Base-by-base conservation (phyloP, 148 eudicot species). In the Polygonum maritimum region DNA sequence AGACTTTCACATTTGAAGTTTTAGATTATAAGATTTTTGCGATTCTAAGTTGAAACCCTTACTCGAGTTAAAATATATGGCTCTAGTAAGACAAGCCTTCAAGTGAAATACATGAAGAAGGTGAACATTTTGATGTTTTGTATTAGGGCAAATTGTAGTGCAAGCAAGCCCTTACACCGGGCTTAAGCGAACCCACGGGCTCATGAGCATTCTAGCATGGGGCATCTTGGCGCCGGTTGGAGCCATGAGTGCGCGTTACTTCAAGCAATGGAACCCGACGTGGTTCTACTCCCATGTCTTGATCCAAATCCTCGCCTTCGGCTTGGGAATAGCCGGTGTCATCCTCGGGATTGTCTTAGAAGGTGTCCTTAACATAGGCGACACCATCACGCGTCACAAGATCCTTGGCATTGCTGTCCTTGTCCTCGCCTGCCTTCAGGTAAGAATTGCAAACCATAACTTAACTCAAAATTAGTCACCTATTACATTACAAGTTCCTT, bases 161-260 rank as follows among this genome's bases (percentile, higher is more conserved):
- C 74, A 44, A 47, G 75, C 63, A 44, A 78, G 58, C 48, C 88
- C 93, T 55, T 78, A 85, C 39, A 78, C 79, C 1, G 88, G 76
- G 35, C 76, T 92, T 18, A 70, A 80, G 49, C 85, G 81, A 81
- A 82, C 76, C 78, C 98, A 94, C 80, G 96, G 94, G 72, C 76
- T 80, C 18, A 75, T 95, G 47, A 89, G 83, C 84, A 92, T 95
- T 90, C 8, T 95, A 19, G 94, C 96, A 55, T 92, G 98, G 98
- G 97, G 90, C 22, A 88, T 92, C n/a, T 79, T 95, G 72, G 52
- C 92, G 77, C 89, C 92, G 0, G 85, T 89, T 19, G 96, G 98
- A n/a, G 89, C 76, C 6, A 83, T 95, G 44, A 84, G 85, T 7
- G 97, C 97, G 47, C 84, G 97, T 0, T 85, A 82, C 84, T 72